These are phyloP conservation scores for Raphidocelis subcapitata DNA, from an alignment of 139 green algal species.

Conservation along the genomic window DNA sequence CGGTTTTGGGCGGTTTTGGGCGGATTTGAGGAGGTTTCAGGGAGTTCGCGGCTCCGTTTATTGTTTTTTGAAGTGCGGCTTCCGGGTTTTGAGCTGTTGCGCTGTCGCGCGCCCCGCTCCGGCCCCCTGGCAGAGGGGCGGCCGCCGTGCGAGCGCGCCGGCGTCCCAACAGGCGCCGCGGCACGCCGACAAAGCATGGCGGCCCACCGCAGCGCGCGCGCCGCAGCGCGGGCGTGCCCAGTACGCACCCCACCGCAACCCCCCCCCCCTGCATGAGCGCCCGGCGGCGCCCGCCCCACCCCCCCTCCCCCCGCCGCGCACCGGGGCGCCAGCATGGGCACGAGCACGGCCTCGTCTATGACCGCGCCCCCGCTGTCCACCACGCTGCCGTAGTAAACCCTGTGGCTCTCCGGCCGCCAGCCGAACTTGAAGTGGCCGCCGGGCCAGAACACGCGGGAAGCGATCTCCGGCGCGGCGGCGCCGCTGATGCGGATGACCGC, in stretches of 20 bases:
- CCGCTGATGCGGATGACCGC: constrained; percentile 90
- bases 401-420: constrained; percentile 68
- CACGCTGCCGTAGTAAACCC: constrained; percentile 80
- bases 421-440: constrained; percentile 8
- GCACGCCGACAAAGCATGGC: no score
- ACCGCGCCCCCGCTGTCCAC: constrained; percentile 45
- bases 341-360: constrained; percentile 21
- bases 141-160: no score
- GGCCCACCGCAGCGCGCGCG: no score
- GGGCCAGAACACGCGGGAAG: constrained; percentile 33
- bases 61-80: constrained; percentile 7
- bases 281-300: no score
- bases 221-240: no score
- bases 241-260: no score
- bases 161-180: no score
- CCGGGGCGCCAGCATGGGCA: constrained; percentile 20
- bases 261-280: no score
- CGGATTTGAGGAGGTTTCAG: no score
- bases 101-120: neutral
- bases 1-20: no score
- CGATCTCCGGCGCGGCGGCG: constrained; percentile 56
- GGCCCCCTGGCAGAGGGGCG: no score
- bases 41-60: constrained; percentile 81
- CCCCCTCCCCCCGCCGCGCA: no score
- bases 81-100: neutral